phyloP scores from a whole-genome alignment of 1,139 yeast genomes.

The Candida frijolesensis region DNA sequence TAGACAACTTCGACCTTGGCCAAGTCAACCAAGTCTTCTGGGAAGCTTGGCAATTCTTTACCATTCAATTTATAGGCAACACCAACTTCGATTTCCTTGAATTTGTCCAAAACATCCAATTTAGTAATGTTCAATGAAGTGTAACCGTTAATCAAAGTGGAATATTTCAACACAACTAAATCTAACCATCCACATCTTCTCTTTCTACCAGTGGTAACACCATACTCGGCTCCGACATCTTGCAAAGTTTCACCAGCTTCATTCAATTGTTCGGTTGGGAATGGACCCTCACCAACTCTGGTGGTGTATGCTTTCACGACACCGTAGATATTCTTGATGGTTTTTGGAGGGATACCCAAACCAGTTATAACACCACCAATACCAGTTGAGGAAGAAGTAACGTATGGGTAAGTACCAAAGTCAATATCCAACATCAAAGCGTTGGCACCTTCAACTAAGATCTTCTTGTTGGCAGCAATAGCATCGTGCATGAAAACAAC shows the following conservation, averaged over 20 bases:
- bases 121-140: conserved; percentile 93
- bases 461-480: conserved; percentile 73
- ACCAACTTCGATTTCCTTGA: conserved; percentile 86
- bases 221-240: conserved; percentile 90
- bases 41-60: conserved; percentile 74
- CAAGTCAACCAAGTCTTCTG: conserved; percentile 81
- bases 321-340: conserved; percentile 82
- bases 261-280: conserved; percentile 97
- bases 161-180: conserved; percentile 89
- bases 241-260: conserved; percentile 85
- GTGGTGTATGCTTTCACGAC: conserved; percentile 98
- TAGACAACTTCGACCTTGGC: conserved; percentile 92
- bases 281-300: conserved; percentile 99
- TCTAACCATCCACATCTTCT: conserved; percentile 99
- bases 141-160: conserved; percentile 90
- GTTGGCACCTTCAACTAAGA: conserved; percentile 96
- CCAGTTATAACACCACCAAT: conserved; percentile 99
- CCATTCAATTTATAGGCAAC: conserved; percentile 81
- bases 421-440: conserved; percentile 97
- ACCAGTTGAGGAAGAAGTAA: conserved; percentile 93
- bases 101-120: conserved; percentile 88
- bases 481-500: conserved; percentile 89
- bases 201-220: conserved; percentile 99
- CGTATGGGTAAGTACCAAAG: conserved; percentile 98
- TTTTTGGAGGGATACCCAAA: conserved; percentile 87